Evolutionary conservation across 106 monocot genomes (phyloP).

Genomic region (Triglochin maritima): DNA sequence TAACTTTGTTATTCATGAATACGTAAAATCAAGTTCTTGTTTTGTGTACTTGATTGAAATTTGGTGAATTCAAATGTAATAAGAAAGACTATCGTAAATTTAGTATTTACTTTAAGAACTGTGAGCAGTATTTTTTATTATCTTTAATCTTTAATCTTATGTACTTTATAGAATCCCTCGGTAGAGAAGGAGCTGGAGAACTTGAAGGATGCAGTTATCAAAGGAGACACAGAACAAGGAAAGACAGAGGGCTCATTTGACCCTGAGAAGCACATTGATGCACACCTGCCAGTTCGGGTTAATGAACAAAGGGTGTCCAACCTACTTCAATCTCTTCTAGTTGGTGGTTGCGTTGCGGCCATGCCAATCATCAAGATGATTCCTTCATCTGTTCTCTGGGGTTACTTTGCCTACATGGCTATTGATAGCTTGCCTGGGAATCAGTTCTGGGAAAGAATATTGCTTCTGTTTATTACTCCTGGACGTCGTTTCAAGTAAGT

Average conservation of each 20-base stretch:
- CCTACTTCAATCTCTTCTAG: slow-evolving; percentile 65
- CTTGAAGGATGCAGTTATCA: slow-evolving; percentile 67
- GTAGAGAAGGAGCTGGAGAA: slow-evolving; percentile 52
- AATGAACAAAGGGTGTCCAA: slow-evolving; percentile 89
- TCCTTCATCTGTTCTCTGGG: slow-evolving; percentile 93
- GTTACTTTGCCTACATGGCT: slow-evolving; percentile 97
- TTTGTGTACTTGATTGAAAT: no score
- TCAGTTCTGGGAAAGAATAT: slow-evolving; percentile 86
- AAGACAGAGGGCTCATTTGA: slow-evolving; percentile 41
- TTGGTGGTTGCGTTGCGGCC: slow-evolving; percentile 63
- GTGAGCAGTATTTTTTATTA: neutral
- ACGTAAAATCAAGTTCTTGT: neutral
- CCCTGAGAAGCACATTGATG: slow-evolving; percentile 78
- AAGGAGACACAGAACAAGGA: slow-evolving; percentile 1
- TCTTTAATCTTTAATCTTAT: neutral
- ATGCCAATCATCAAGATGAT: slow-evolving; percentile 86
- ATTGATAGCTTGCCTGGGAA: slow-evolving; percentile 87
- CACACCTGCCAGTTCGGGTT: slow-evolving; percentile 77
- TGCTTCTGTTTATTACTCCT: slow-evolving; percentile 72
- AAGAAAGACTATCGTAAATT: no score
- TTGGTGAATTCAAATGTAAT: no score
- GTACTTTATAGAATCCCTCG: slow-evolving; percentile 16
- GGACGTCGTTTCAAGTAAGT: slow-evolving; percentile 72
- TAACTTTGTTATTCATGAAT: neutral
- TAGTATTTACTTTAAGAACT: neutral